Evolutionary conservation across 345 rosid genomes (phyloP).

Genomic region (Citrus unshiu): DNA sequence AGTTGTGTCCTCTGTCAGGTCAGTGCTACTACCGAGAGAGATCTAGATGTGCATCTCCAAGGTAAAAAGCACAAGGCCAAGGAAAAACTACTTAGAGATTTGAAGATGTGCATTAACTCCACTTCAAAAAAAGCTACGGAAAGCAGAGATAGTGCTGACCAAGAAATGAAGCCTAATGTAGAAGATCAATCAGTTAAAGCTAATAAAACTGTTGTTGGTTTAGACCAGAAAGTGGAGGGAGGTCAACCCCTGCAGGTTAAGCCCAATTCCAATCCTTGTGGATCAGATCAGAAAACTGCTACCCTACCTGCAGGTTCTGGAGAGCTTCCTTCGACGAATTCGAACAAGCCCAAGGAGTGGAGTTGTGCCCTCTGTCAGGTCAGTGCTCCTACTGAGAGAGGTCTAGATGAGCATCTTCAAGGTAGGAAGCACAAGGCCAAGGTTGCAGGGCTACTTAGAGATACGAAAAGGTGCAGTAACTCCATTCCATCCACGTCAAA

Average conservation of each 20-base stretch:
- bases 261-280: constrained; percentile 32
- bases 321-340: constrained; percentile 14
- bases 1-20: constrained; percentile 54
- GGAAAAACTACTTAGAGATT: background rate
- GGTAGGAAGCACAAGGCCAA: constrained; percentile 44
- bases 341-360: constrained; percentile 35
- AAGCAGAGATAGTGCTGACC: background rate
- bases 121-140: background rate
- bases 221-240: background rate
- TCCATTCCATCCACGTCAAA: constrained; percentile 2
- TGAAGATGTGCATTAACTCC: background rate
- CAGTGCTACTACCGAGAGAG: constrained; percentile 31
- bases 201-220: background rate
- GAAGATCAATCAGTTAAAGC: background rate
- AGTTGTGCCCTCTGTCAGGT: constrained; percentile 53
- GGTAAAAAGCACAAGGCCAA: constrained; percentile 36
- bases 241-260: constrained; percentile 35
- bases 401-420: constrained; percentile 34
- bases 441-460: constrained; percentile 25
- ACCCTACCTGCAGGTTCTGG: constrained; percentile 15
- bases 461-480: constrained; percentile 6
- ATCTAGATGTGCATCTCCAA: constrained; percentile 33
- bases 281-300: constrained; percentile 38
- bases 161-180: background rate
- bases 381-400: constrained; percentile 30